Conservation (phyloP, 495 filamentous ascomycete species). For the Hyaloscypha finlandica region DNA sequence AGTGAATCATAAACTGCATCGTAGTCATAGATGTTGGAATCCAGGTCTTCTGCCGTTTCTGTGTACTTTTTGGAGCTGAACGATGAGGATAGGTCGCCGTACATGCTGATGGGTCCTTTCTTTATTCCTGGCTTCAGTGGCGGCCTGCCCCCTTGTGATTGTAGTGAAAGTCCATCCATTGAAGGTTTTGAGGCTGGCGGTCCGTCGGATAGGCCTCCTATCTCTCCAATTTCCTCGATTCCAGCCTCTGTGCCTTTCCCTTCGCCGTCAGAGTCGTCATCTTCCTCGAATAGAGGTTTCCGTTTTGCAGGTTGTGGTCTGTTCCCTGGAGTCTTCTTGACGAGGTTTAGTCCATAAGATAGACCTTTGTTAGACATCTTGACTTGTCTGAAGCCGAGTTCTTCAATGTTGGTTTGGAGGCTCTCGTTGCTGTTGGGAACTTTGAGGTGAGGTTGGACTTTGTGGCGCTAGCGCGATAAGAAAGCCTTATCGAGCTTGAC, state of each 20-base stretch:
- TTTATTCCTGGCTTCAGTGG: constrained; percentile 34
- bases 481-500: constrained; percentile 12
- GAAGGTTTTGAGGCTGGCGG: constrained; percentile 11
- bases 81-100: constrained; percentile 57
- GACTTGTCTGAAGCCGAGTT: neutral
- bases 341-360: constrained; percentile 61
- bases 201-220: constrained; percentile 22
- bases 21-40: constrained; percentile 76
- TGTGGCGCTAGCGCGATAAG: constrained; percentile 10
- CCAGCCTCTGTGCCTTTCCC: constrained; percentile 17
- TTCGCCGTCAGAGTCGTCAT: constrained; percentile 51
- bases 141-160: constrained; percentile 31
- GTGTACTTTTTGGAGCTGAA: constrained; percentile 56
- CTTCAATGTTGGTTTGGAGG: too few species aligned
- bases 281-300: constrained; percentile 53
- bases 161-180: neutral
- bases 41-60: constrained; percentile 57
- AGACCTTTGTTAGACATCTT: constrained; percentile 39
- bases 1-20: constrained; percentile 71
- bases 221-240: constrained; percentile 35
- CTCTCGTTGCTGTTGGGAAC: neutral
- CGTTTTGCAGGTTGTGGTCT: constrained; percentile 40
- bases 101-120: constrained; percentile 39
- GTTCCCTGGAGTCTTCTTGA: constrained; percentile 43
- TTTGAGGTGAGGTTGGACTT: constrained; percentile 3